A percentile compares a stretch with the other conserved stretches of the same genome.
Conservation (phyloP, 768 basidiomycete genomes). For the Lactarius vividus region DNA sequence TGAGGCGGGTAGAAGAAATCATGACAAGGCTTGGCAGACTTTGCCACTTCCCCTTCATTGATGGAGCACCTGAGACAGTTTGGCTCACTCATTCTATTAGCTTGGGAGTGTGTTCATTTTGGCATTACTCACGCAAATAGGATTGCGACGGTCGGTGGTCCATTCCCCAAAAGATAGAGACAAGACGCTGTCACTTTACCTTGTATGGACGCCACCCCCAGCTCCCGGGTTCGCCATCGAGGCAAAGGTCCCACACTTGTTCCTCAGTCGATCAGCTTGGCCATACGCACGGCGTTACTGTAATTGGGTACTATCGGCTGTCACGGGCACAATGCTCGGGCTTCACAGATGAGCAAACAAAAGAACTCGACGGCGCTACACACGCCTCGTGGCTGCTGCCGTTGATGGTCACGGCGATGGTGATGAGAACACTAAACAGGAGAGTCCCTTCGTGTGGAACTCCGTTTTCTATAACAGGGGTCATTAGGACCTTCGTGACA, state of each 20-base stretch:
- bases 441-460: background rate
- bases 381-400: background rate
- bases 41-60: background rate
- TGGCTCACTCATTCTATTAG: background rate
- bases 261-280: background rate
- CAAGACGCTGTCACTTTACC: conserved; percentile 8
- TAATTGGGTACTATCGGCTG: background rate
- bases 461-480: background rate
- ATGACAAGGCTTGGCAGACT: background rate
- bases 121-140: background rate
- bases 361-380: background rate
- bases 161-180: background rate
- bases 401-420: background rate
- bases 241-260: background rate
- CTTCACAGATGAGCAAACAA: background rate
- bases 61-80: background rate
- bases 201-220: background rate
- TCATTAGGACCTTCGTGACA: background rate
- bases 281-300: background rate
- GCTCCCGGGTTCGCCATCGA: background rate
- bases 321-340: background rate
- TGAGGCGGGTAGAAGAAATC: background rate
- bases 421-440: background rate
- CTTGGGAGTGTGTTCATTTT: background rate
- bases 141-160: background rate